Base-by-base conservation (phyloP, 2,329 filamentous ascomycete genomes). In the Microdochium nivale region DNA sequence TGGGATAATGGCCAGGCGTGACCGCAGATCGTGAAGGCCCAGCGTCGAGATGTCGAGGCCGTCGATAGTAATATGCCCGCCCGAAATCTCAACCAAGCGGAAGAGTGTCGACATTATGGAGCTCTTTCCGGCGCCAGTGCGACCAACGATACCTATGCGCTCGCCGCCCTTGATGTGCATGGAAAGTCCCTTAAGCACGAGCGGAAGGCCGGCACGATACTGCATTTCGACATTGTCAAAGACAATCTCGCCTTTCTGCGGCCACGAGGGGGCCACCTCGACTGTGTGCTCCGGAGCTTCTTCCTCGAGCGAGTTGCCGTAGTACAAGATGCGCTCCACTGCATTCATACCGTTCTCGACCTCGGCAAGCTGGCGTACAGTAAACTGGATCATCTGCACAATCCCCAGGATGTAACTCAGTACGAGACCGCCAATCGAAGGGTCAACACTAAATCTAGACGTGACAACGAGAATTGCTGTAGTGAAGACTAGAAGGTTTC, bases 291-390 rank as follows among this genome's bases (percentile, higher is more conserved):
- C 75, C 0, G 91, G 89, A 0, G 92, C 89, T 67, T 97, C 94
- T 64, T 96, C 87, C 56, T 95, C 90, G 3, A 99, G 79, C 59
- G 88, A 70, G 1, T 82, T 89, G 51, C 89, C 91, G 65, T 97
- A 97, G 72, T 95, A 90, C 65, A 90, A 84, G 32, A 97, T 76
- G 49, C 94, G 86, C 70, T 97, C 92, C 0, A 95, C 94, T 0
- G 91, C 86, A 66, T 96, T 97, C 92, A 97, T 97, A 64, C 91
- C 90, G 70, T 96, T 97, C 68, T 97, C 92, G 9, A 97, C 80
- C 67, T 96, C 92, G 25, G 92, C 92, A 8, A 96, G 77, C 69
- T 97, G 92, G 19, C 94, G 83, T 19, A 97, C 89, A 1, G 90
- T 92, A 68, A 96, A 96, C 65, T 96, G 92, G 57, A 97, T 86